Evolutionary conservation across 768 basidiomycete species (phyloP), one percentile per base, ranked within the genome.

Genomic region (Gautieria morchelliformis): DNA sequence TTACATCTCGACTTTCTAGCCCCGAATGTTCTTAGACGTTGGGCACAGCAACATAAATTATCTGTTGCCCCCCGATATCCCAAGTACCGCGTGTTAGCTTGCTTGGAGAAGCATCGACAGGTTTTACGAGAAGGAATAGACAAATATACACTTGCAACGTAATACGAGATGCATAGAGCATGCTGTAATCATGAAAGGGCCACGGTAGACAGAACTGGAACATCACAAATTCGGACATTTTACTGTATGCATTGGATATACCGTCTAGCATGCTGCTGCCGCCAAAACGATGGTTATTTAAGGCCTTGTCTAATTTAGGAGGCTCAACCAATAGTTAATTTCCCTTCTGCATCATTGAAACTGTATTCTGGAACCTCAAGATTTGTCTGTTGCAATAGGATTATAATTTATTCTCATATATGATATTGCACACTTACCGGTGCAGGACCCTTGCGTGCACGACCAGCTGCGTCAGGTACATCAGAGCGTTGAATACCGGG

Each of bases 361-460:
- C 87, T 84, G 70, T 96, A 85, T 54, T 78, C 78, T 60, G 94
- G 94, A 58, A 99, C 80, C 71, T 98, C 95, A 61, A 98, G 80
- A 75, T 99, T 99, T 64, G 94, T 82, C 87, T 91, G 56, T 5
- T 60, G 59, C 35, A 56, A 48, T 49, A 53, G 51, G 65, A 4
- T 61, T 55, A 56, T 49, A 56, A 53, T 56, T 35, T n/a, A 10
- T 45, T 11, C 4, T 27, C 8, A 19, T 45, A 41, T 42, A 35
- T 15, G 27, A 5, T 9, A 24, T 6, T 10, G 33, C 40, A 7
- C n/a, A 74, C 87, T 76, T 72, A 90, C 87, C 63, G 95, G 95
- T 69, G 95, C 95, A 66, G 95, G 95, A 46, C 95, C 95, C 70
- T 93, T 91, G 70, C 95, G 88, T 65, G 87, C 84, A 71, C 95